Evolutionary conservation across 2,329 filamentous ascomycete genomes (phyloP).

Genomic region (Capronia coronata): DNA sequence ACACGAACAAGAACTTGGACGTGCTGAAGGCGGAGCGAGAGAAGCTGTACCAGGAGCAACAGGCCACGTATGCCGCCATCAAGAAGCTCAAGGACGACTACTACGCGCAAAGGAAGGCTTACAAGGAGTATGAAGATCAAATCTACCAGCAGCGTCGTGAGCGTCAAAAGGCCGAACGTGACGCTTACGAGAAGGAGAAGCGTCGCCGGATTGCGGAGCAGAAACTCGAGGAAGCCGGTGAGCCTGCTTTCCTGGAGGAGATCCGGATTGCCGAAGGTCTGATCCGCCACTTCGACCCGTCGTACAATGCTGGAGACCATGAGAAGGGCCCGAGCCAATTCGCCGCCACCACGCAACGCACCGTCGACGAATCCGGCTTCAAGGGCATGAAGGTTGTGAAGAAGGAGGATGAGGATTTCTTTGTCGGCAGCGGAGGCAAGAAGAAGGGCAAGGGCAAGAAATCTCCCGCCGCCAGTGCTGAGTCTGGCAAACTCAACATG

Average conservation of each 20-base stretch:
- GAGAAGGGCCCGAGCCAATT: constrained; percentile 46
- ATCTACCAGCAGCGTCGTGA: constrained; percentile 69
- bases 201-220: constrained; percentile 50
- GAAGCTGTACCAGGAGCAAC: constrained; percentile 76
- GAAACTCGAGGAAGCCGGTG: constrained; percentile 48
- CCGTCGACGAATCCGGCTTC: constrained; percentile 72
- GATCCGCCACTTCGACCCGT: constrained; percentile 85
- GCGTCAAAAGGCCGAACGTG: constrained; percentile 73
- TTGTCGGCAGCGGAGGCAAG: constrained; percentile 63
- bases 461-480: constrained; percentile 44
- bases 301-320: constrained; percentile 59
- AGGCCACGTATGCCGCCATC: constrained; percentile 75
- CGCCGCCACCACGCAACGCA: constrained; percentile 71
- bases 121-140: constrained; percentile 74
- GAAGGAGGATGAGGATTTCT: constrained; percentile 89
- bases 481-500: constrained; percentile 64
- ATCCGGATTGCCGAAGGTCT: constrained; percentile 83
- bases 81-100: constrained; percentile 86
- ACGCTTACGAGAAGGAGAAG: constrained; percentile 44
- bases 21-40: constrained; percentile 76
- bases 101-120: constrained; percentile 75
- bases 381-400: constrained; percentile 77
- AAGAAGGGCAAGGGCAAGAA: constrained; percentile 51
- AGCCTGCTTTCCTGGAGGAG: constrained; percentile 86
- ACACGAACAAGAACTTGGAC: constrained; percentile 81